Conservation (phyloP, 2,329 filamentous ascomycete genomes). For the Aspergillus sp. region DNA sequence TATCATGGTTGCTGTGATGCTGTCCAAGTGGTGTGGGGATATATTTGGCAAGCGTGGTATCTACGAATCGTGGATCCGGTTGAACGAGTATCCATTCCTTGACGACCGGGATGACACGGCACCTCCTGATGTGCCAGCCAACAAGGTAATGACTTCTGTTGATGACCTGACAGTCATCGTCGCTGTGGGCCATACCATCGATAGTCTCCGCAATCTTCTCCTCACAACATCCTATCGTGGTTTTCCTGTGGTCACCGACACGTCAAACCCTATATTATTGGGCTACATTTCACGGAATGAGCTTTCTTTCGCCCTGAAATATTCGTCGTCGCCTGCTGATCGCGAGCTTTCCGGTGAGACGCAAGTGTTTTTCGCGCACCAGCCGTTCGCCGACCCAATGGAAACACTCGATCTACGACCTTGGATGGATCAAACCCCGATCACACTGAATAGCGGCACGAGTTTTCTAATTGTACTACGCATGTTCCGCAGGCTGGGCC, state of each 20-base stretch:
- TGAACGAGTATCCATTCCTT: slow-evolving; percentile 93
- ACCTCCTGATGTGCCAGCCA: slow-evolving; percentile 81
- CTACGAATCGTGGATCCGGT: slow-evolving; percentile 96
- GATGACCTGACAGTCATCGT: slow-evolving; percentile 88
- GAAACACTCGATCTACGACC: slow-evolving; percentile 82
- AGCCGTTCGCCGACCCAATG: slow-evolving; percentile 74
- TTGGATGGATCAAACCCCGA: slow-evolving; percentile 99
- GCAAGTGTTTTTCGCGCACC: slow-evolving; percentile 80
- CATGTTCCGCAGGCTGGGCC: slow-evolving; percentile 92
- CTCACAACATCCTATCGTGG: slow-evolving; percentile 76
- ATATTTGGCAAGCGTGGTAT: slow-evolving; percentile 90
- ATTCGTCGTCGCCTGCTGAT: slow-evolving; percentile 50
- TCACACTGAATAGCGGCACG: slow-evolving; percentile 76
- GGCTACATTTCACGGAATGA: slow-evolving; percentile 95
- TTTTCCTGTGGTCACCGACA: slow-evolving; percentile 83
- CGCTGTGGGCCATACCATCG: slow-evolving; percentile 83
- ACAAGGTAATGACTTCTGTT: slow-evolving; percentile 86
- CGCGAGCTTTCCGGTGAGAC: slow-evolving; percentile 64
- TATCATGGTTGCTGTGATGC: slow-evolving; percentile 98
- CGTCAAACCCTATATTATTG: slow-evolving; percentile 73
- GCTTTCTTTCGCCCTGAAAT: slow-evolving; percentile 74
- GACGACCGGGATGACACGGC: slow-evolving; percentile 80
- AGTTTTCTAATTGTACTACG: slow-evolving; percentile 80
- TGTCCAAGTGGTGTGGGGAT: slow-evolving; percentile 97
- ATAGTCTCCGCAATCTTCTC: slow-evolving; percentile 69